Conservation (phyloP, 805 yeast species). For the Gaillardinia entomophila region DNA sequence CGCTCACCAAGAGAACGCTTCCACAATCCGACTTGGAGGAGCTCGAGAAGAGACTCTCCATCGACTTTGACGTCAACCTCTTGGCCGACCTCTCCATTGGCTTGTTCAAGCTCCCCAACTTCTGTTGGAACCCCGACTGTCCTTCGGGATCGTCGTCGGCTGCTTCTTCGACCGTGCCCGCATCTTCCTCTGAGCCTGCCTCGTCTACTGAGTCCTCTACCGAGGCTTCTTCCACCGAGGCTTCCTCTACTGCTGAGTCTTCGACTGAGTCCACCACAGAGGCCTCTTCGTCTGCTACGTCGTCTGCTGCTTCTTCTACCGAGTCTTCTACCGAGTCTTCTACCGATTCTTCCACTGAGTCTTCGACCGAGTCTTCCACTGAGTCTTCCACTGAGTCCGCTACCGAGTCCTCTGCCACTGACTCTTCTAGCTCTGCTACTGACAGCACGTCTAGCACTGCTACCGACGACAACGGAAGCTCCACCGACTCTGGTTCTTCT, state of each 20-base stretch:
- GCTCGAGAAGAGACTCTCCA: neutral
- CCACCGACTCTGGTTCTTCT: neutral
- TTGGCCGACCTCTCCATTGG: neutral
- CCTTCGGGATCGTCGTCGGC: neutral
- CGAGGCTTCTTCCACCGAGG: neutral
- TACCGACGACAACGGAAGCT: too few relatives aligned
- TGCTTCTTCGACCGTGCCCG: neutral
- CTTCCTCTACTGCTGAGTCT: neutral
- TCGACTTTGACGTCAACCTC: neutral
- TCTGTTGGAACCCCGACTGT: neutral
- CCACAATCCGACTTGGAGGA: neutral
- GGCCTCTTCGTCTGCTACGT: neutral
- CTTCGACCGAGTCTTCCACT: neutral
- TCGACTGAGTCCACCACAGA: neutral
- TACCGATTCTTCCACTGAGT: neutral
- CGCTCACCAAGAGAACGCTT: too few relatives aligned
- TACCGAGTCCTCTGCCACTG: neutral
- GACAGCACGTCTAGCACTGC: neutral
- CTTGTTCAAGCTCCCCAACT: neutral
- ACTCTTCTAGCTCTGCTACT: neutral
- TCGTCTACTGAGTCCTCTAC: neutral
- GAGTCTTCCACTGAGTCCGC: neutral
- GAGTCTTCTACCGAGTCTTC: neutral
- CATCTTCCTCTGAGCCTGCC: neutral
- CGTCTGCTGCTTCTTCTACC: neutral